Percentiles rank a stretch among this genome's conserved stretches.
phyloP scores from a whole-genome alignment of 2,329 filamentous ascomycete genomes.

The Simplicillium sp. region DNA sequence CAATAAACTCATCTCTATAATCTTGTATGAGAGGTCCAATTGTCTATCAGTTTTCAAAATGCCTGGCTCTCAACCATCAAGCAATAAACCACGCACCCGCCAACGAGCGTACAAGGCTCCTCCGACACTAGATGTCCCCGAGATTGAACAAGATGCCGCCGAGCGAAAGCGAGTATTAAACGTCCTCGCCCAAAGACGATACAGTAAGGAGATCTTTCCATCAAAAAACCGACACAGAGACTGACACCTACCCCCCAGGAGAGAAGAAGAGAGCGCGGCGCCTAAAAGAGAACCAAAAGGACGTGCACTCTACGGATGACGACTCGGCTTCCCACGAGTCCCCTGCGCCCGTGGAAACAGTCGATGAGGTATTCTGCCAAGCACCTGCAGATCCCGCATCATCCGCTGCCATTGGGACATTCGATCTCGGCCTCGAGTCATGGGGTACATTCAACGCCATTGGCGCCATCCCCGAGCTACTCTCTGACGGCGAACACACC shows the following conservation, averaged over 20 bases:
- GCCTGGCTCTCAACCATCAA: not conserved
- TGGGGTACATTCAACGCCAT: too few species aligned
- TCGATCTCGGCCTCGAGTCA: too few species aligned
- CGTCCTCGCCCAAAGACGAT: slow-evolving; percentile 44
- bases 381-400: too few species aligned
- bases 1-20: too few species aligned
- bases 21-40: too few species aligned
- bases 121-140: slow-evolving; percentile 30
- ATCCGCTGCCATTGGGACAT: too few species aligned
- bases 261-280: slow-evolving; percentile 22
- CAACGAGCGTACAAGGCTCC: slow-evolving; percentile 31
- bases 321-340: not conserved
- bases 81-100: slow-evolving; percentile 20
- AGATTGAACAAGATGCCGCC: slow-evolving; percentile 38
- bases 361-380: slow-evolving; percentile 4
- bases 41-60: too few species aligned
- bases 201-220: slow-evolving; percentile 23
- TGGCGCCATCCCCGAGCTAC: too few species aligned
- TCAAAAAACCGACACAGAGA: not conserved
- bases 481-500: not conserved
- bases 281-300: slow-evolving; percentile 11
- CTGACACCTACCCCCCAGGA: slow-evolving; percentile 9
- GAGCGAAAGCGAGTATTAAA: slow-evolving; percentile 45
- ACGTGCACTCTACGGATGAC: not conserved
- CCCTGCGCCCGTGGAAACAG: not conserved